Base-by-base conservation (phyloP, 169 alveolate species). In the Plasmodium falciparum region DNA sequence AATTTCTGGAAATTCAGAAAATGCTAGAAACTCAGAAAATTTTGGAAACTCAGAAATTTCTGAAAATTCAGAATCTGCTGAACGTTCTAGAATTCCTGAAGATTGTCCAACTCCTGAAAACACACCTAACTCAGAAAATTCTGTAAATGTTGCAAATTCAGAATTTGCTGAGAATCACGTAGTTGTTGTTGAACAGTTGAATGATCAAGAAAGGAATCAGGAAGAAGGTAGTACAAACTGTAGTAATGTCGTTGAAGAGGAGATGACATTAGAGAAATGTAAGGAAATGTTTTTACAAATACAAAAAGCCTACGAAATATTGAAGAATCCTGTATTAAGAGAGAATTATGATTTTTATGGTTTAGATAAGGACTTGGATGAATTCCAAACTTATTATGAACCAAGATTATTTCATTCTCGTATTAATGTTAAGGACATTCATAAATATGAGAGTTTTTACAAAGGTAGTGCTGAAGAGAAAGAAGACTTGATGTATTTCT, bases 221-320 rank as follows among this genome's bases (percentile, higher is more conserved):
- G 67, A 69, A 12, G 29, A 8, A 26, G 43, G 6, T 15, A 4
- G 24, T 20, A 13, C 43, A 7, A 50, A 72, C 13, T 7, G 52
- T 12, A 13, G 22, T 5, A n/a, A 45, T 4, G 20, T 45, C 20
- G 45, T 1, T 22, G 63, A 49, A 1, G 56, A 54, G 20, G 63
- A 67, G 5, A 56, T 22, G 61, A 17, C 73, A 11, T 66, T 92
- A 91, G 95, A 88, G 24, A 83, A 92, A 65, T 93, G 95, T 22
- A 90, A 89, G 33, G 88, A 63, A 71, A 90, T 88, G 90, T 94
- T 94, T 52, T 70, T 92, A 2, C 96, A 94, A 88, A 89, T 94
- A 7, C 93, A 92, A 20, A 92, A 94, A 39, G 96, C 96, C 33
- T 94, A 94, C 47, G 96, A 94, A 33, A 92, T 94, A 52, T 88